Evolutionary conservation across 352 stramenopile genomes (phyloP), one percentile per base, ranked within the genome.

Genomic region (Phytopythium ostracodes): DNA sequence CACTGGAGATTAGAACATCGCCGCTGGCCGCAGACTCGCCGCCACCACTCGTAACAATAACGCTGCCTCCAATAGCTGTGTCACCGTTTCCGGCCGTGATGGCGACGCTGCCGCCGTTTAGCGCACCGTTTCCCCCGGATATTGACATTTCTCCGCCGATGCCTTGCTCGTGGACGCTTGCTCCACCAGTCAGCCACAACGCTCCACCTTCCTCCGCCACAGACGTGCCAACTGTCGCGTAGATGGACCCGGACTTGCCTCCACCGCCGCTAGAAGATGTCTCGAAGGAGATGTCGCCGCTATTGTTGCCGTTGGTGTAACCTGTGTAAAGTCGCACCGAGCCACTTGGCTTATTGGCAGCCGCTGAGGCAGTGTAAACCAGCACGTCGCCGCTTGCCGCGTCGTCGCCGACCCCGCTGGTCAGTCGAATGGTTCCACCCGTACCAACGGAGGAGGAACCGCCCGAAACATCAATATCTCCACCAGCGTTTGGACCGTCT

Each of bases 11-110:
- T 2, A 59, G 25, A 1, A 81, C 40, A 36, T 69, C 65, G 2
- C 73, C 73, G 43, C 70, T 77, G 29, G 65, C 24, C 25, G 63
- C 61, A 43, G 25, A 62, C 22, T 47, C 53, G 7, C 73, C 71
- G 9, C 43, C 60, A 17, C 70, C 70, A 31, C 70, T 77, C 6
- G 49, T 68, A 10, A 81, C 57, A 24, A 46, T 50, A 22, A 81
- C 54, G 8, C n/a, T 65, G 14, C 73, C 73, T 51, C 73, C 70
- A 49, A 64, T 66, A 9, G 56, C 55, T 46, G 49, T 61, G 7
- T 60, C 42, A 14, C 62, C 65, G 27, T 58, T 27, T 11, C 70
- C 73, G 38, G 44, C 65, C 38, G 47, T 18, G 29, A 81, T 25
- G 18, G 25, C 27, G 27, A 77, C 33, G 18, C n/a, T 40, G 33